Evolutionary conservation across 1,284 basidiomycete genomes (phyloP), one percentile per base, ranked within the genome.

Genomic region (Cutaneotrichosporon cyanovorans): DNA sequence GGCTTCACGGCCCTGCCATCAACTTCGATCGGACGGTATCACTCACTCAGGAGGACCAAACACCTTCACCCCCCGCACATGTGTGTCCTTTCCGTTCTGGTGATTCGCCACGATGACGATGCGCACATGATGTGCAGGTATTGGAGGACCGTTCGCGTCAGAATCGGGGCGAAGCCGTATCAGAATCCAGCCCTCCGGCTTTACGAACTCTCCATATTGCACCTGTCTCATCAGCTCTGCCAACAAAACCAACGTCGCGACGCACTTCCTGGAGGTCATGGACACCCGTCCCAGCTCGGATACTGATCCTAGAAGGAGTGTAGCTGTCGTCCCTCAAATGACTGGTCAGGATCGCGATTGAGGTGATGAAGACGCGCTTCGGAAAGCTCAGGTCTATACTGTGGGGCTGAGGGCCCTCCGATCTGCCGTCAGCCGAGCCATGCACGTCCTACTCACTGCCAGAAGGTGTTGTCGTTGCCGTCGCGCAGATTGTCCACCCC

Each of bases 31-130:
- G 9, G 3, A 19, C 20, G 1, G 19, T 20, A 2, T 35, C 6
- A 76, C 84, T 53, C 63, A 90, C 90, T 84, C 82, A 7, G 80
- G 66, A 2, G 90, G 86, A 0, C 91, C 93, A 51, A 90, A 82
- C 19, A 97, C 79, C 43, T 79, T 81, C 35, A 98, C 70, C 1
- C 91, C 89, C 16, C 95, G 81, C 14, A 98, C 85, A 71, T 98
- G 95, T 9, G 95, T 98, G 71, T 99, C 95, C 68, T 98, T 98
- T 4, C 95, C 95, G 59, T 93, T 96, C 78, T 95, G 84, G 64
- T 98, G 91, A 65, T 98, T 98, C 18, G 86, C 83, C 18, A 91
- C 76, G 45, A 99, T 81, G 50, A 92, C 83, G 25, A 98, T 77
- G 62, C 97, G 91, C 5, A 99, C 71, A 11, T 95, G 80, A 66